These are phyloP conservation scores for Thraustotheca clavata DNA, from an alignment of 352 stramenopile species.

Conservation along the genomic window DNA sequence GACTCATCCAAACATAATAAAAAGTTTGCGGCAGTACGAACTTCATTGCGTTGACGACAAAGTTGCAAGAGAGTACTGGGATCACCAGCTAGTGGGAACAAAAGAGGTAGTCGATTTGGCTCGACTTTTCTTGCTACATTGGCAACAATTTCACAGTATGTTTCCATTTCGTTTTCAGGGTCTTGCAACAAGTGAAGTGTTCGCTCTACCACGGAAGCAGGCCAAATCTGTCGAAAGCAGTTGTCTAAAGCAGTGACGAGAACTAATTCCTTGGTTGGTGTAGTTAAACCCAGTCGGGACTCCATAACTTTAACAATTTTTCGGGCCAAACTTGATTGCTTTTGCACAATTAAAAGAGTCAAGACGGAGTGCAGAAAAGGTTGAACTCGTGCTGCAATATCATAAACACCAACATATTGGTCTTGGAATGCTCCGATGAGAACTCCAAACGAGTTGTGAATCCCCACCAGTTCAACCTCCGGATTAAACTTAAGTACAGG, in stretches of 20 bases:
- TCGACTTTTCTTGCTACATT: slow-evolving; percentile 80
- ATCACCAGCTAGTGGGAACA: slow-evolving; percentile 64
- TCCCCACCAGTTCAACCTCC: slow-evolving; percentile 60
- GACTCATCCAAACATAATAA: slow-evolving; percentile 62
- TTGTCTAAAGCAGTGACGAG: slow-evolving; percentile 71
- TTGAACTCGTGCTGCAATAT: slow-evolving; percentile 68
- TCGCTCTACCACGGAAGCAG: slow-evolving; percentile 32
- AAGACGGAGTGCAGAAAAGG: slow-evolving; percentile 71
- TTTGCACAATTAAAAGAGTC: slow-evolving; percentile 54
- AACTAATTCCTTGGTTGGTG: slow-evolving; percentile 68
- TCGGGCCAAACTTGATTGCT: slow-evolving; percentile 48
- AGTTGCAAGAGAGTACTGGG: slow-evolving; percentile 50
- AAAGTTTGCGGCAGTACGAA: slow-evolving; percentile 77
- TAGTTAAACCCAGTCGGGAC: slow-evolving; percentile 47
- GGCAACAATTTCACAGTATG: slow-evolving; percentile 80
- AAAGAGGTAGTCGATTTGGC: slow-evolving; percentile 51
- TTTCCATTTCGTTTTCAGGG: slow-evolving; percentile 40
- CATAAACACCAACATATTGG: slow-evolving; percentile 69
- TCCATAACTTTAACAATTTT: slow-evolving; percentile 40
- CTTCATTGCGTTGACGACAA: slow-evolving; percentile 54
- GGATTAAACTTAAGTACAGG: slow-evolving; percentile 67
- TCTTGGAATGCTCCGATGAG: slow-evolving; percentile 72
- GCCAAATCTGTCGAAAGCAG: slow-evolving; percentile 41
- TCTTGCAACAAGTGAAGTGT: slow-evolving; percentile 44
- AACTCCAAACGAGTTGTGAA: slow-evolving; percentile 56